Evolutionary conservation across 1,284 basidiomycete genomes (phyloP), one percentile per base, ranked within the genome.

Genomic region (Neonothopanus nambi): DNA sequence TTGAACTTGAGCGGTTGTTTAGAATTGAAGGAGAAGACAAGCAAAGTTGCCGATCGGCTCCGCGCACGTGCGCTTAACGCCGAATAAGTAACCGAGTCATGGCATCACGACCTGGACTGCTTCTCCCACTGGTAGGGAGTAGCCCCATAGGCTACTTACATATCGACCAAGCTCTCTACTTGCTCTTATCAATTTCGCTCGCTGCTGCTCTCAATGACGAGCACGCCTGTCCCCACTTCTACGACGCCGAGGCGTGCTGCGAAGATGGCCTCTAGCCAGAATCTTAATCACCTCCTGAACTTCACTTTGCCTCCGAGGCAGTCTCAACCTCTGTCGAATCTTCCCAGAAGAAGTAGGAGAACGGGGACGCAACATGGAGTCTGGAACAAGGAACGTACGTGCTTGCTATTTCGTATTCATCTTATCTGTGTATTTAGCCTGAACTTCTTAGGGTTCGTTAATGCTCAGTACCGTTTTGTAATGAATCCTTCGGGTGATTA

Each of bases 401-500:
- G 56, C 17, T 17, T 57, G 50, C 24, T 30, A 39, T 41, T 44
- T 55, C 49, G 56, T 37, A 45, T 56, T 37, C 54, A 35, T 51
- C 55, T 44, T 33, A 57, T 43, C 33, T 48, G 55, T 35, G 38
- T 9, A 26, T 42, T 20, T 47, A 20, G 33, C 47, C 48, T n/a
- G n/a, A n/a, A 33, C 13, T 33, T n/a, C n/a, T n/a, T n/a, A 92
- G 89, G 89, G 63, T 97, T 93, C 68, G 85, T 97, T 58, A 95
- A 97, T 72, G 93, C 93, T 9, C 91, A 94, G 67, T 96, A 94
- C 73, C 83, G 93, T 53, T 97, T 97, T 69, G 82, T 97, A 42
- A 88, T 97, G 85, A 93, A 93, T 63, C 95, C 95, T 3, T 84
- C 77, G 41, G 92, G 92, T 38, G 92, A 94, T 64, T 97, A 96